Evolutionary conservation across 2,329 filamentous ascomycete genomes (phyloP).

Genomic region (Pseudocercospora vitis): DNA sequence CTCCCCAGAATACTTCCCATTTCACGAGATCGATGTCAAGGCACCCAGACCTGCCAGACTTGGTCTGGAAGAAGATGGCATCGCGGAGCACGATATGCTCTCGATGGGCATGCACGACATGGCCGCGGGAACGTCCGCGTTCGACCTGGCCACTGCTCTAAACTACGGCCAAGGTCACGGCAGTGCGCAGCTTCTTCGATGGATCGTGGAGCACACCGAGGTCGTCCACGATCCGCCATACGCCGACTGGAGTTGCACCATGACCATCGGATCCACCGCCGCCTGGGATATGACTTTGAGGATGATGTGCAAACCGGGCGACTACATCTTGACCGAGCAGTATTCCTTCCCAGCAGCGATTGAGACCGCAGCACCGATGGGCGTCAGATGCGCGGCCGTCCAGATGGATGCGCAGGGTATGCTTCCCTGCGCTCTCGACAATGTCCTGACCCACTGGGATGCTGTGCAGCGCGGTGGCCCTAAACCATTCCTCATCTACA

Average conservation of each 20-base stretch:
- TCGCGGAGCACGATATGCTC: constrained; percentile 59
- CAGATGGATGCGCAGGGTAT: constrained; percentile 68
- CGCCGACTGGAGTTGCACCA: constrained; percentile 80
- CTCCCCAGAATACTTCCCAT: constrained; percentile 87
- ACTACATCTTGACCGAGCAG: constrained; percentile 81
- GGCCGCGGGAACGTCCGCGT: constrained; percentile 59
- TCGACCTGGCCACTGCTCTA: constrained; percentile 81
- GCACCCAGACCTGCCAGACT: constrained; percentile 66
- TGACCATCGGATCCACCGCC: constrained; percentile 83
- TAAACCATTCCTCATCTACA: constrained; percentile 70
- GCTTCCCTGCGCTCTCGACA: constrained; percentile 61
- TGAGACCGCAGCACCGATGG: constrained; percentile 64
- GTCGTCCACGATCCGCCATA: constrained; percentile 85
- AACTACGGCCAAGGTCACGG: constrained; percentile 92
- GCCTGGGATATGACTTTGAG: constrained; percentile 80
- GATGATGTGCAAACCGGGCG: constrained; percentile 74
- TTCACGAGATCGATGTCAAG: constrained; percentile 73
- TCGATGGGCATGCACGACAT: constrained; percentile 83
- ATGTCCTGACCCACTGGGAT: constrained; percentile 66
- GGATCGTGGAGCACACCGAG: constrained; percentile 93
- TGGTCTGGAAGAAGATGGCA: constrained; percentile 62
- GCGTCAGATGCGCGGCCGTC: constrained; percentile 60
- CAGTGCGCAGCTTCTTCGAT: constrained; percentile 82
- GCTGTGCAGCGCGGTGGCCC: constrained; percentile 54
- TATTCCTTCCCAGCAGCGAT: constrained; percentile 83